phyloP scores from a whole-genome alignment of 108 stramenopile genomes.

The Conticribra guillardii region DNA sequence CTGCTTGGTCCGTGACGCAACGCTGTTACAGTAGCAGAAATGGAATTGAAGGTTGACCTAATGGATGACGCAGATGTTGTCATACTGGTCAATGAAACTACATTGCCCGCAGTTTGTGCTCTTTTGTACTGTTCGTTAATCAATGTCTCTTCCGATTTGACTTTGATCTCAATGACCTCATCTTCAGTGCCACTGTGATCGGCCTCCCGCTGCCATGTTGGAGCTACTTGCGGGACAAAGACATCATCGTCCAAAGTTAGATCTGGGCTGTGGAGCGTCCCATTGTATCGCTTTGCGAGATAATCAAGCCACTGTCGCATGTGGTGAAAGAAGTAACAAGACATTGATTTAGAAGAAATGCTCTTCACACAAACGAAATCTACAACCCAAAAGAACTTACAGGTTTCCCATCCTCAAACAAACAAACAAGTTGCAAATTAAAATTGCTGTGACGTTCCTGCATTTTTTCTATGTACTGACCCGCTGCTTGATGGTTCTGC shows the following conservation, averaged over 20 bases:
- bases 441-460: slow-evolving; percentile 3
- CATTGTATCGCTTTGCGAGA: slow-evolving; percentile 1
- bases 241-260: slow-evolving; percentile 12
- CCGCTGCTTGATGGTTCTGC: background rate
- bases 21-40: slow-evolving; percentile 8
- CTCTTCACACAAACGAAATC: too few relatives aligned
- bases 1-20: slow-evolving; percentile 5
- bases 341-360: background rate
- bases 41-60: slow-evolving; percentile 8
- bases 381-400: too few relatives aligned
- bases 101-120: background rate
- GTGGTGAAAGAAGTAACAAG: background rate
- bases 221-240: background rate
- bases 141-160: slow-evolving; percentile 1
- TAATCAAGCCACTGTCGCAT: background rate
- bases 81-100: slow-evolving; percentile 11
- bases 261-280: slow-evolving; percentile 11
- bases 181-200: background rate
- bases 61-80: too few relatives aligned
- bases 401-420: slow-evolving; percentile 1
- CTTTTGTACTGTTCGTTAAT: background rate
- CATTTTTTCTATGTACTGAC: slow-evolving; percentile 12
- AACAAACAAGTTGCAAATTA: slow-evolving; percentile 9
- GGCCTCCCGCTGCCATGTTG: background rate
- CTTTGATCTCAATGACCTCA: slow-evolving; percentile 4